Conservation (phyloP, 768 basidiomycete species). For the Tricholoma saponaceum region DNA sequence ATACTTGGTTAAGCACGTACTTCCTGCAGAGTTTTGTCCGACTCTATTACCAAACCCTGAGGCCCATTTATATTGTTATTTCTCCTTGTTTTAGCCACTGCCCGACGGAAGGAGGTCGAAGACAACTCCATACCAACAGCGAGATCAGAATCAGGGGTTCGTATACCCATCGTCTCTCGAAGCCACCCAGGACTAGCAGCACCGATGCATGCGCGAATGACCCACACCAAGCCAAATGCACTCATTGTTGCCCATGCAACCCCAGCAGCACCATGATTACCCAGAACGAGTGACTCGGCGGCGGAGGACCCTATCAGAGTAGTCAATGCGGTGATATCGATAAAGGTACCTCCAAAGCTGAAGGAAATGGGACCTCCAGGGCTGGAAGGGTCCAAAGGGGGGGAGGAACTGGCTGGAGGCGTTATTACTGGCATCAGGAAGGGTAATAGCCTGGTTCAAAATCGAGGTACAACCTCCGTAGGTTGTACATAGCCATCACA, state of each 20-base stretch:
- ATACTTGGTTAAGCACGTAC: not conserved
- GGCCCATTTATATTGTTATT: not conserved
- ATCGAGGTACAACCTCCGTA: too few species aligned
- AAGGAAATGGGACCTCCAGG: not conserved
- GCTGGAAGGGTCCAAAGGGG: too few species aligned
- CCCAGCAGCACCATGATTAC: slow-evolving; percentile 23
- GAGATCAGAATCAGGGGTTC: slow-evolving; percentile 9
- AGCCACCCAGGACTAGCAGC: slow-evolving; percentile 24
- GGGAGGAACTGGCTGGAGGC: too few species aligned
- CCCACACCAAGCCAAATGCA: slow-evolving; percentile 21
- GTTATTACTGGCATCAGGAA: too few species aligned
- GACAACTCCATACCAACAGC: not conserved
- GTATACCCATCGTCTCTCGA: slow-evolving; percentile 21
- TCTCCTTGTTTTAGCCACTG: not conserved
- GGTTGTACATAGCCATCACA: too few species aligned
- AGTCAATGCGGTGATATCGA: slow-evolving; percentile 6
- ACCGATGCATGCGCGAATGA: slow-evolving; percentile 22
- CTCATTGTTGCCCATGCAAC: slow-evolving; percentile 26
- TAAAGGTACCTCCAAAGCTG: not conserved
- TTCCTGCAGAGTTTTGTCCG: not conserved
- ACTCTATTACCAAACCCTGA: not conserved
- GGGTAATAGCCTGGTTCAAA: too few species aligned
- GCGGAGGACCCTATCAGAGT: slow-evolving; percentile 22
- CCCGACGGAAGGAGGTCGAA: not conserved
- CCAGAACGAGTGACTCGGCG: slow-evolving; percentile 21